phyloP scores from a whole-genome alignment of 2,329 filamentous ascomycete species.

The Arthrobotrys megalospora region DNA sequence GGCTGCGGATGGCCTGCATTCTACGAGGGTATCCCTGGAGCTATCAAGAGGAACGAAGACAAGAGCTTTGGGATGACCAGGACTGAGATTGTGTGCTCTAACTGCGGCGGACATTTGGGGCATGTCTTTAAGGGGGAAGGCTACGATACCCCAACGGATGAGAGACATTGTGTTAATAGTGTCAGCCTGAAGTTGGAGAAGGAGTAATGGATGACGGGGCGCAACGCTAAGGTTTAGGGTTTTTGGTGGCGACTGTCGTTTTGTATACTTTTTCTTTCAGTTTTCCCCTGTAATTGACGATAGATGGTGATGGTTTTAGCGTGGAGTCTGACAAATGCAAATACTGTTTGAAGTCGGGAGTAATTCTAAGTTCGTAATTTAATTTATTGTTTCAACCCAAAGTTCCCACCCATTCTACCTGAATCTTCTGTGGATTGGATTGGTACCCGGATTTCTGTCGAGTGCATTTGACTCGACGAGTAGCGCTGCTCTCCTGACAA shows the following conservation, averaged over 20 bases:
- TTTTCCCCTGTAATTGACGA: not conserved
- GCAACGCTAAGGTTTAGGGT: not conserved
- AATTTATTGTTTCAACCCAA: no score
- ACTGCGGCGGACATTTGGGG: slow-evolving; percentile 92
- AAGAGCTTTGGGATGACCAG: slow-evolving; percentile 82
- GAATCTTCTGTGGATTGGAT: no score
- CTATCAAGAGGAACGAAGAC: slow-evolving; percentile 86
- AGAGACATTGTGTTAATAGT: slow-evolving; percentile 97
- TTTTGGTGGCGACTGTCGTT: not conserved
- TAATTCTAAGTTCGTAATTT: no score
- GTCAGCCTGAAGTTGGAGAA: slow-evolving; percentile 84
- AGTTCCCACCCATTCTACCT: no score
- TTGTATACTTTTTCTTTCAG: not conserved
- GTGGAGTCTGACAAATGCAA: slow-evolving; percentile 21
- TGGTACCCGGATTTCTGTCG: no score
- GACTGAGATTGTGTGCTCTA: slow-evolving; percentile 93
- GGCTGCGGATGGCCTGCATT: slow-evolving; percentile 99
- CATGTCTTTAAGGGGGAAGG: slow-evolving; percentile 95
- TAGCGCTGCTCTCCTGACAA: no score
- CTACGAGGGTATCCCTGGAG: slow-evolving; percentile 93
- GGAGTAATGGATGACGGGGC: slow-evolving; percentile 65
- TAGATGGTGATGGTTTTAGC: slow-evolving; percentile 12
- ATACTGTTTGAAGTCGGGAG: not conserved
- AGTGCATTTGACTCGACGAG: no score
- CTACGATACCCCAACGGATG: slow-evolving; percentile 87